Percentiles rank a stretch among this genome's conserved stretches.
phyloP scores from a whole-genome alignment of 345 rosid genomes.

The Fremontodendron californicum region DNA sequence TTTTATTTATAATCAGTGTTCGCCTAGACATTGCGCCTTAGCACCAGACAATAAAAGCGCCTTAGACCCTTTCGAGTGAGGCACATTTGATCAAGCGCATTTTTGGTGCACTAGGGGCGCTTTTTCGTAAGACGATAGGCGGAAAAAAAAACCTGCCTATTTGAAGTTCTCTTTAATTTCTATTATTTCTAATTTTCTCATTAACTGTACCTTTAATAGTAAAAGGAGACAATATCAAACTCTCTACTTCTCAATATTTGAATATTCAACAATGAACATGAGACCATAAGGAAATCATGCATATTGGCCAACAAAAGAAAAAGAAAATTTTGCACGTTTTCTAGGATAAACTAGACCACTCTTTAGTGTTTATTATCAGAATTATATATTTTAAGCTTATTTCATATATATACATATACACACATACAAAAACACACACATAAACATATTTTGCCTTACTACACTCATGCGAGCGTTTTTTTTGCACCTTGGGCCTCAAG shows the following conservation, averaged over 20 bases:
- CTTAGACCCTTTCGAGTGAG: neutral
- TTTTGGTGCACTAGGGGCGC: neutral
- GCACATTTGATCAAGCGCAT: neutral
- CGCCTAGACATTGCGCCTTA: too few relatives aligned
- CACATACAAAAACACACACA: neutral
- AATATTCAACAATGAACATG: neutral
- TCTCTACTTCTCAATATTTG: neutral
- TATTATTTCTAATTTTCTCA: neutral
- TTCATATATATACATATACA: too few relatives aligned
- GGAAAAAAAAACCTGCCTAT: neutral
- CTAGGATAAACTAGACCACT: neutral
- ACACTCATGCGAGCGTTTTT: neutral
- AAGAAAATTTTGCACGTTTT: neutral
- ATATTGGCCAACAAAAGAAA: neutral
- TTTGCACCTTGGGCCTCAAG: neutral
- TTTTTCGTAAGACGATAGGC: neutral
- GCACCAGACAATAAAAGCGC: too few relatives aligned
- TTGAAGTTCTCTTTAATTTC: neutral
- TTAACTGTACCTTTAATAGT: neutral
- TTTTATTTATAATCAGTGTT: slow-evolving; percentile 2
- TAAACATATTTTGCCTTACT: neutral
- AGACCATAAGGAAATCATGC: neutral
- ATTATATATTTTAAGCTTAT: neutral
- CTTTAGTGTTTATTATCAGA: too few relatives aligned
- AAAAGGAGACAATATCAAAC: neutral